phyloP scores from a whole-genome alignment of 2,329 filamentous ascomycete species.

The Xylaria hypoxylon region DNA sequence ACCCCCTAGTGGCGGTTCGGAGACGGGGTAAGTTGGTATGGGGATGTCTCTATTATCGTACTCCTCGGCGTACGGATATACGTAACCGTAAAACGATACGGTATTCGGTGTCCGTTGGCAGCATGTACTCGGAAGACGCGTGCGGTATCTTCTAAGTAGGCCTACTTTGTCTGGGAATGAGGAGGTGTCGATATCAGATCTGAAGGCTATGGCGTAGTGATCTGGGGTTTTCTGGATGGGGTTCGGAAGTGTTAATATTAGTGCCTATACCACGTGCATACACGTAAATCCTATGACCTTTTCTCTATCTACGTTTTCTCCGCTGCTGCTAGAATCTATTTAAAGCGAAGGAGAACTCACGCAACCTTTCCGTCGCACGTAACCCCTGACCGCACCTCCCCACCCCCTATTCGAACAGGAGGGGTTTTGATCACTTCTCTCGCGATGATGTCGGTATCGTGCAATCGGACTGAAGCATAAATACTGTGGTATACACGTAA shows the following conservation, averaged over 20 bases:
- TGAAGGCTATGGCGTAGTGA: conserved; percentile 43
- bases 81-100: too few relatives aligned
- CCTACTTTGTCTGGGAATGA: conserved; percentile 30
- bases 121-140: conserved; percentile 15
- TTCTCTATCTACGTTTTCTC: background rate
- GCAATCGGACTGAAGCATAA: conserved; percentile 10
- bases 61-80: too few relatives aligned
- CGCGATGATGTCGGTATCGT: conserved; percentile 14
- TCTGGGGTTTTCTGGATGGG: conserved; percentile 4
- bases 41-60: too few relatives aligned
- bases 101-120: background rate
- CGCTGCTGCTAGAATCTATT: too few relatives aligned
- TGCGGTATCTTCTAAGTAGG: conserved; percentile 10
- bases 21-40: too few relatives aligned
- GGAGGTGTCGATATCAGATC: conserved; percentile 34
- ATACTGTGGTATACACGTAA: conserved; percentile 17
- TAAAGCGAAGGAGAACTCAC: conserved; percentile 38
- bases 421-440: background rate
- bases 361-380: conserved; percentile 37
- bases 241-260: background rate
- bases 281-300: background rate
- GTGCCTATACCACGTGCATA: background rate
- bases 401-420: conserved; percentile 22
- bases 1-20: too few relatives aligned
- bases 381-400: conserved; percentile 36